A percentile compares a stretch with the other conserved stretches of the same genome.
phyloP scores from a whole-genome alignment of 805 yeast species.

The Nakazawaea pomicola region DNA sequence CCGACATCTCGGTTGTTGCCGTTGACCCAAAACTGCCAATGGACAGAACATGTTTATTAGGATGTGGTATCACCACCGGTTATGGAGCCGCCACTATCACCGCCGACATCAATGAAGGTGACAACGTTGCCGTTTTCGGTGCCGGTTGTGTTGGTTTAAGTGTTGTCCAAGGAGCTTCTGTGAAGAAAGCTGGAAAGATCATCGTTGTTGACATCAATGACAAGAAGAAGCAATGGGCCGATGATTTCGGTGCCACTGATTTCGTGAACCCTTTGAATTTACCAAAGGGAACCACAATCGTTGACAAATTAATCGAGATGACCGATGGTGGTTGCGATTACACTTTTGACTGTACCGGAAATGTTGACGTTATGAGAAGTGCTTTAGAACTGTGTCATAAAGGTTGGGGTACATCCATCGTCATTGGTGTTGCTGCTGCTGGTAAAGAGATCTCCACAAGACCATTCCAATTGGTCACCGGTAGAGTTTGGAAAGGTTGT shows the following conservation, averaged over 20 bases:
- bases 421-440: constrained; percentile 98
- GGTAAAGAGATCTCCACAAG: constrained; percentile 95
- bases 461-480: constrained; percentile 98
- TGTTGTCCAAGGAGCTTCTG: constrained; percentile 90
- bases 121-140: constrained; percentile 93
- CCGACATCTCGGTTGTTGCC: constrained; percentile 94
- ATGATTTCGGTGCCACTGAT: constrained; percentile 91
- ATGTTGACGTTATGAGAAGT: constrained; percentile 88
- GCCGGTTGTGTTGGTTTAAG: constrained; percentile 97
- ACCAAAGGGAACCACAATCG: constrained; percentile 70
- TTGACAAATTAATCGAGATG: constrained; percentile 75
- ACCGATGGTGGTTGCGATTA: constrained; percentile 97
- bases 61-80: constrained; percentile 98
- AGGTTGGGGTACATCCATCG: constrained; percentile 96
- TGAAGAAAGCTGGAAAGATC: constrained; percentile 74
- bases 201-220: constrained; percentile 87
- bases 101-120: constrained; percentile 87
- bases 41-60: constrained; percentile 87
- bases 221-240: constrained; percentile 79
- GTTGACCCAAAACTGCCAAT: constrained; percentile 79
- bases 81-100: constrained; percentile 96
- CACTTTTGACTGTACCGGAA: constrained; percentile 98
- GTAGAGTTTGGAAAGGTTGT: constrained; percentile 98
- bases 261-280: constrained; percentile 82
- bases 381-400: constrained; percentile 97